These are phyloP conservation scores for Vachellia pachyceras DNA, from an alignment of 306 rosid species.

Conservation along the genomic window DNA sequence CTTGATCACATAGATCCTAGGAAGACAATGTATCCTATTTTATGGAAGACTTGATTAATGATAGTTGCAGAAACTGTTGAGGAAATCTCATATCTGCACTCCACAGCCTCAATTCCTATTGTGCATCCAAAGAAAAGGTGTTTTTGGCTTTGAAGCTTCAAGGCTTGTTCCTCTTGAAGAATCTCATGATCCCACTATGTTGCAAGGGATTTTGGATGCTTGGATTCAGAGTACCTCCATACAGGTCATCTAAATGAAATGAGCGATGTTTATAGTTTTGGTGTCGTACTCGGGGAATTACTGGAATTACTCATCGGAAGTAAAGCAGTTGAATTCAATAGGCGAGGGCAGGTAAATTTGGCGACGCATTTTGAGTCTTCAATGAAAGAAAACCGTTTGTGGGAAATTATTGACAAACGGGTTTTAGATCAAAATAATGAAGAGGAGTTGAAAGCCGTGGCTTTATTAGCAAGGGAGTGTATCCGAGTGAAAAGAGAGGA, in stretches of 20 bases:
- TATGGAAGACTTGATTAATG: conserved; percentile 16
- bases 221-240: conserved; percentile 49
- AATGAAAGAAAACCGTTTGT: conserved; percentile 30
- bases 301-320: conserved; percentile 45
- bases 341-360: conserved; percentile 36
- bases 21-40: neutral
- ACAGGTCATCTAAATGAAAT: conserved; percentile 47
- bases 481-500: conserved; percentile 49
- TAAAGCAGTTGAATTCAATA: conserved; percentile 35
- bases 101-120: conserved; percentile 38
- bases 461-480: conserved; percentile 40
- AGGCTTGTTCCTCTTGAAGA: conserved; percentile 53
- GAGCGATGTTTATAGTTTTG: conserved; percentile 64
- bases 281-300: conserved; percentile 50
- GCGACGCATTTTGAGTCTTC: conserved; percentile 36
- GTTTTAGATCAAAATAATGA: neutral
- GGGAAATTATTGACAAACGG: conserved; percentile 35
- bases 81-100: conserved; percentile 42
- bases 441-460: conserved; percentile 34
- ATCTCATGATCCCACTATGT: conserved; percentile 42
- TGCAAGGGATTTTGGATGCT: conserved; percentile 58
- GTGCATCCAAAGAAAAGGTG: conserved; percentile 28
- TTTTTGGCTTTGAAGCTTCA: conserved; percentile 47
- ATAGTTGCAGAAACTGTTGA: conserved; percentile 43
- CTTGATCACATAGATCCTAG: neutral